Evolutionary conservation across 2,329 filamentous ascomycete species (phyloP), one percentile per base, ranked within the genome.

Genomic region (Drechslera avenae): DNA sequence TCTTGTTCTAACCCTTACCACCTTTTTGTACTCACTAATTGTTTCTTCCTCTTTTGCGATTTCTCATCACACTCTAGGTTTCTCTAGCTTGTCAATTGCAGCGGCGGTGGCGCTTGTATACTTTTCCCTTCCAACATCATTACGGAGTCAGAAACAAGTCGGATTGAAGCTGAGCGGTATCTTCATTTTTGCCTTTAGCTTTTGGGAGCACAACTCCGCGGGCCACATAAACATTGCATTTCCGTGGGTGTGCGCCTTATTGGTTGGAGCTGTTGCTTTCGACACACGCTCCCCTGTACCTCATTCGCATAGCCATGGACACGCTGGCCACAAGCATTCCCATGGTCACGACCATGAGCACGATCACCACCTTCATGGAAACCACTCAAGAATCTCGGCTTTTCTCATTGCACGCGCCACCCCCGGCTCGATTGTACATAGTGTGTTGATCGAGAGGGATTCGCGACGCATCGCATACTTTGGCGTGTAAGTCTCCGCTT

Each of bases 391-490:
- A 39, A 79, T 96, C 32, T 96, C 93, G 0, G 83, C 81, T 12
- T 82, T 87, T 47, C 72, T 97, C 3, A 79, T 97, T n/a, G 81
- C 81, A 0, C 81, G 83, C 46, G 87, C 86, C 9, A 82, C 87
- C 40, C 79, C 80, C 19, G 90, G 87, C 70, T 92, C 93, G 0
- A 80, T 97, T 28, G 66, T 97, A 14, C 86, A 97, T 68, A 88
- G 90, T 45, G 91, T 99, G 51, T 76, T 99, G 64, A 85, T 87
- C 12, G 93, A 97, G 67, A 91, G 91, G 65, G 93, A 99, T 72
- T 97, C 93, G 13, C 84, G 94, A 51, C 85, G 93, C 36, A 97
- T 99, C 57, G 95, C 96, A 62, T 99, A 99, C 75, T 99, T 97
- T 64, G 96, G 96, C 85, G 83, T 82, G 89, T 95, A 79, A 68